Conservation (phyloP, 768 basidiomycete species). For the Naematelia encephala region DNA sequence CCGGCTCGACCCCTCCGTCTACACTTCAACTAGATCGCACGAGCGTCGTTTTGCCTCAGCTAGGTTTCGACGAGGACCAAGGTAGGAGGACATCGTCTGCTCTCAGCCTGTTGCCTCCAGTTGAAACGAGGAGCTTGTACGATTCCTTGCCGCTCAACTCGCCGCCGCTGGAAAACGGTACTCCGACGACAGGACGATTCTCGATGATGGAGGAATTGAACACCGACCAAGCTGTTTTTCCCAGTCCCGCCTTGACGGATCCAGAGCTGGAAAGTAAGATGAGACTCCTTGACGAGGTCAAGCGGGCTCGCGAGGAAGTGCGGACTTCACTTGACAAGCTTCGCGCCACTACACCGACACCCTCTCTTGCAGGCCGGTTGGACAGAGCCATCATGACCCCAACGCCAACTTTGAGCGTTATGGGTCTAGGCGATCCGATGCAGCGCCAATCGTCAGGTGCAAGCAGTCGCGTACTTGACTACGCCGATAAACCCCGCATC, state of each 20-base stretch:
- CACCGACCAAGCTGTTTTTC: background rate
- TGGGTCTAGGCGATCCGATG: background rate
- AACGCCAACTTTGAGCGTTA: background rate
- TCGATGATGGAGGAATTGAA: slow-evolving; percentile 13
- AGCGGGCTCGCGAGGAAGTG: slow-evolving; percentile 27
- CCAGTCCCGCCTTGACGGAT: slow-evolving; percentile 6
- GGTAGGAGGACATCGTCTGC: slow-evolving; percentile 11
- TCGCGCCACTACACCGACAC: slow-evolving; percentile 60
- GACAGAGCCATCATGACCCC: background rate
- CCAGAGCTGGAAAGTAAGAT: slow-evolving; percentile 38
- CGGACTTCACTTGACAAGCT: slow-evolving; percentile 37
- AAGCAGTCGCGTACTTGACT: background rate
- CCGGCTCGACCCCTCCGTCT: slow-evolving; percentile 5
- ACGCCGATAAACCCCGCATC: background rate
- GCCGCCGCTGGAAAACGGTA: background rate
- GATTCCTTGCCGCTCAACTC: background rate
- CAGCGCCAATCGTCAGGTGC: slow-evolving; percentile 1
- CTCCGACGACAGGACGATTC: background rate
- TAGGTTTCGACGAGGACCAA: slow-evolving; percentile 20
- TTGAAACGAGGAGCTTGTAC: background rate
- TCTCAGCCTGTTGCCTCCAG: slow-evolving; percentile 21
- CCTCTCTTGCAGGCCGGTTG: slow-evolving; percentile 54
- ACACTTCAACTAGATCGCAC: slow-evolving; percentile 8
- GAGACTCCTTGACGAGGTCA: slow-evolving; percentile 48
- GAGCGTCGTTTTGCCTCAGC: slow-evolving; percentile 19